Evolutionary conservation across 495 filamentous ascomycete genomes (phyloP).

Genomic region (Tuber borchii): DNA sequence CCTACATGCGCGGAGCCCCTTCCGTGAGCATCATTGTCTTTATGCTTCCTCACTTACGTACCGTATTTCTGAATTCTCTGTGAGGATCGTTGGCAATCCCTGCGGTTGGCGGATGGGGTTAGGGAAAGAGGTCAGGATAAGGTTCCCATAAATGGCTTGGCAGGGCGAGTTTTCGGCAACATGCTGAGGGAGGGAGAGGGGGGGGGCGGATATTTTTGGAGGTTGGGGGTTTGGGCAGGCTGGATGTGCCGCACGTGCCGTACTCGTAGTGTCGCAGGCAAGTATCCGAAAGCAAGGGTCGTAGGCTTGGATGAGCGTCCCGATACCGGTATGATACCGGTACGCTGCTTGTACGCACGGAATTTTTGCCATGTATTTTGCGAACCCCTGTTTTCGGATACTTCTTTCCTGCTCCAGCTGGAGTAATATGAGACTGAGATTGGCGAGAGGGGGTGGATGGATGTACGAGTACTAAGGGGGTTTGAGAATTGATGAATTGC

Average conservation of each 20-base stretch:
- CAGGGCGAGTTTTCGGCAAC: not conserved
- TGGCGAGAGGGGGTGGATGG: not conserved
- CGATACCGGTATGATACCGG: too few species aligned
- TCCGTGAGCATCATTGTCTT: not conserved
- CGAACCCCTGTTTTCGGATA: not conserved
- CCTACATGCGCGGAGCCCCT: not conserved
- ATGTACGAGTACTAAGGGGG: not conserved
- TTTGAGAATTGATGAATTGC: not conserved
- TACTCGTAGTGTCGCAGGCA: not conserved
- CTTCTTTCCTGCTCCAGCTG: not conserved
- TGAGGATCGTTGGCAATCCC: not conserved
- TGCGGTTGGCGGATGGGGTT: not conserved
- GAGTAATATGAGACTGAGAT: not conserved
- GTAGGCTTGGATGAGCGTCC: not conserved
- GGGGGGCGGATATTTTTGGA: not conserved
- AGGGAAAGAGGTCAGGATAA: not conserved
- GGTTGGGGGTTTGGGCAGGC: not conserved
- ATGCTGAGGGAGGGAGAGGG: not conserved
- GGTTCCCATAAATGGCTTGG: not conserved
- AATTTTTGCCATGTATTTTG: not conserved
- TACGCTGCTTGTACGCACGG: too few species aligned
- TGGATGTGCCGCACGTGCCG: not conserved
- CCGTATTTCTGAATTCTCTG: not conserved
- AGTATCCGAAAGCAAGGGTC: not conserved
- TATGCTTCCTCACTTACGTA: not conserved